Conservation (phyloP, 140 eudicot species). For the Oenanthe javanica region DNA sequence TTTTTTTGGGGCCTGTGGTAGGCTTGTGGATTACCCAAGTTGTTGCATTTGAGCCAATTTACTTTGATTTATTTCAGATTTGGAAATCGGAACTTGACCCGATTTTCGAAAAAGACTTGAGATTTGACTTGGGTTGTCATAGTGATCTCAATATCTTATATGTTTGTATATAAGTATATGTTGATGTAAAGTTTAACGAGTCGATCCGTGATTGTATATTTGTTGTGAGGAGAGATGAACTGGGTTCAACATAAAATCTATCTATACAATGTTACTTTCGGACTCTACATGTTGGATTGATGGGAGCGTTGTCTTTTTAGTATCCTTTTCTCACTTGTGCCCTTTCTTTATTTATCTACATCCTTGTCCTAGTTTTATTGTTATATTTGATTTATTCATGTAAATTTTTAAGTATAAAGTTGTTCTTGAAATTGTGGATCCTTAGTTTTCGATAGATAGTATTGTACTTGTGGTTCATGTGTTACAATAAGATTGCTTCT, state of each 20-base stretch:
- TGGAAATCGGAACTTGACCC: too few species aligned
- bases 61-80: too few species aligned
- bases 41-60: too few species aligned
- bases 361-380: not conserved
- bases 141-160: not conserved
- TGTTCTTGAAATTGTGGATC: not conserved
- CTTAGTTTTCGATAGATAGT: constrained; percentile 43
- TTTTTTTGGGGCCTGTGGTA: too few species aligned
- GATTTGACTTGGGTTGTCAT: too few species aligned
- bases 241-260: constrained; percentile 78
- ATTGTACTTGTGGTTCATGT: constrained; percentile 61
- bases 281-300: constrained; percentile 83
- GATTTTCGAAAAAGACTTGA: too few species aligned
- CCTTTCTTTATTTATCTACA: not conserved
- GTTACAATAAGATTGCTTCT: constrained; percentile 37
- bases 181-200: not conserved
- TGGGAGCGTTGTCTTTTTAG: constrained; percentile 94
- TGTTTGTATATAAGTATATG: not conserved
- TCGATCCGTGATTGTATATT: not conserved
- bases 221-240: constrained; percentile 29
- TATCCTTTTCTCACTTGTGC: constrained; percentile 37
- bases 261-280: constrained; percentile 79
- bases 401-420: not conserved
- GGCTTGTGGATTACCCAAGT: too few species aligned
- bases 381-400: not conserved